A percentile compares a stretch with the other conserved stretches of the same genome.
Conservation (phyloP, 202 grass and related monocot genomes). For the Musa balbisiana region DNA sequence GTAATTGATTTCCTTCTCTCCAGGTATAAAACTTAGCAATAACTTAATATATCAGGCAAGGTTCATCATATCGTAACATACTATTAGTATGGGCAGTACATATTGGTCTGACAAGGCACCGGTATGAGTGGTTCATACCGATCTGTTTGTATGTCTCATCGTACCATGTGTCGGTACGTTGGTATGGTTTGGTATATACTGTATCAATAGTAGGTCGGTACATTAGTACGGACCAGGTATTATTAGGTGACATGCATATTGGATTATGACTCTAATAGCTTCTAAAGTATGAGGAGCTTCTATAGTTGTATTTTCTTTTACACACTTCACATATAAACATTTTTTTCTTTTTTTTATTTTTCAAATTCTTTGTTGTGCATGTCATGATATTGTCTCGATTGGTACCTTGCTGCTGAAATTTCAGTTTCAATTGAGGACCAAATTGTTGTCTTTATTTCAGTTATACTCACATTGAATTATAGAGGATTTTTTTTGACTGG, state of each 20-base stretch:
- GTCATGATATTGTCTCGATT: background rate
- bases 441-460: background rate
- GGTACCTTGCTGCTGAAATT: background rate
- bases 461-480: background rate
- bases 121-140: too few relatives aligned
- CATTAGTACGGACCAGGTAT: too few relatives aligned
- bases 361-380: background rate
- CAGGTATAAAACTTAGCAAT: background rate
- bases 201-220: too few relatives aligned
- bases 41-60: too few relatives aligned
- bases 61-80: too few relatives aligned
- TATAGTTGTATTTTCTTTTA: background rate
- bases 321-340: background rate
- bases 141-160: too few relatives aligned
- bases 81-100: too few relatives aligned
- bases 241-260: background rate
- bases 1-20: background rate
- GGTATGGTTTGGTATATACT: too few relatives aligned
- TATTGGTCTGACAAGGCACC: too few relatives aligned
- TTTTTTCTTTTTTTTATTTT: background rate
- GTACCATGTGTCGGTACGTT: too few relatives aligned
- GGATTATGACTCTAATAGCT: background rate
- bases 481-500: background rate
- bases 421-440: background rate
- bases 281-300: background rate